Percentiles rank a stretch among this genome's conserved stretches.
These are phyloP conservation scores for Collybia sp. DNA, from an alignment of 768 basidiomycete genomes.

Conservation along the genomic window DNA sequence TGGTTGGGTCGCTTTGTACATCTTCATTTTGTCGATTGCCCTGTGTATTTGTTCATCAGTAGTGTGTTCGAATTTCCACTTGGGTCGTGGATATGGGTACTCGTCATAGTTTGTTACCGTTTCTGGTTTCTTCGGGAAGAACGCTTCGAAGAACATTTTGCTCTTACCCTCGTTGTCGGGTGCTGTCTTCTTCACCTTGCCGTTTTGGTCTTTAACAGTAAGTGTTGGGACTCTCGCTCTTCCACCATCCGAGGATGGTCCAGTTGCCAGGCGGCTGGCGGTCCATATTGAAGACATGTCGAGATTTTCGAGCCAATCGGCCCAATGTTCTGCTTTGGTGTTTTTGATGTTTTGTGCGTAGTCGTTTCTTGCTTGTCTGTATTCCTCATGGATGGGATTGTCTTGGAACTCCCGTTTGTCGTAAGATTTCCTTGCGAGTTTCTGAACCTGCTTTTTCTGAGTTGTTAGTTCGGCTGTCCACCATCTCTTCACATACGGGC, in stretches of 20 bases:
- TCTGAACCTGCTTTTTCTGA: constrained; percentile 8
- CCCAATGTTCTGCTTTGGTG: constrained; percentile 21
- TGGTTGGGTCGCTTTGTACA: constrained; percentile 26
- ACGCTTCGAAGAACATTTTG: constrained; percentile 11
- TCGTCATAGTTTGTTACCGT: constrained; percentile 1
- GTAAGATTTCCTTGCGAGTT: constrained; percentile 6
- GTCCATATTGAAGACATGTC: constrained; percentile 13
- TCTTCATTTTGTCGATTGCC: constrained; percentile 19
- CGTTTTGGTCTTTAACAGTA: background rate
- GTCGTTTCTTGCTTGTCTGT: constrained; percentile 4
- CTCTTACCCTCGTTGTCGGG: constrained; percentile 20
- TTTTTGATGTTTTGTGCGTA: constrained; percentile 10
- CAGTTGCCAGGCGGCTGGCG: constrained; percentile 15
- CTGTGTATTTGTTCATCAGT: constrained; percentile 18
- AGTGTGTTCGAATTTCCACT: constrained; percentile 11
- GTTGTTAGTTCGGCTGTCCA: constrained; percentile 23
- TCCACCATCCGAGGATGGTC: constrained; percentile 17
- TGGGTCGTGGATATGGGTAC: constrained; percentile 19
- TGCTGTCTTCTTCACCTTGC: background rate
- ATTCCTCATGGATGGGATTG: constrained; percentile 18
- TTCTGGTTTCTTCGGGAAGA: constrained; percentile 20
- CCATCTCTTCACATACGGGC: constrained; percentile 24
- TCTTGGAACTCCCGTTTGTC: constrained; percentile 2
- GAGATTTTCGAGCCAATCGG: constrained; percentile 19
- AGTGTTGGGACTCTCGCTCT: constrained; percentile 20